Base-by-base conservation (phyloP, 768 basidiomycete genomes). In the Lenzites betulinus region DNA sequence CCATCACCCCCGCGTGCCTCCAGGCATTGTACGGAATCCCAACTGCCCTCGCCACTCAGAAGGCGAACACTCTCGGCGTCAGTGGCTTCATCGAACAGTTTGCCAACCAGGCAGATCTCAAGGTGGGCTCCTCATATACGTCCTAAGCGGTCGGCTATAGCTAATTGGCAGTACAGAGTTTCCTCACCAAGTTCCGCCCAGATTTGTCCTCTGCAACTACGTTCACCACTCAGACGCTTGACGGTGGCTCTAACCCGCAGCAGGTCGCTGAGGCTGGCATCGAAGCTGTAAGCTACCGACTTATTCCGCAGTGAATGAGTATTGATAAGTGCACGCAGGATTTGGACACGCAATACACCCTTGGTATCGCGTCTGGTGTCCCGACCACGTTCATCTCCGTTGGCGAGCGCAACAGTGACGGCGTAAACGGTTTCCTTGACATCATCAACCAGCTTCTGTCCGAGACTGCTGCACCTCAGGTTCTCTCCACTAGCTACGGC, bases 401-500 rank as follows among this genome's bases (percentile, higher is more conserved):
- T 38, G 62, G 56, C 12, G 52, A 63, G 25, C 46, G 42, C 56
- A 49, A 54, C 57, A 38, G 36, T 28, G 72, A 69, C 51, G 64
- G 39, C 15, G 54, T 66, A 38, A 56, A 64, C 28, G 68, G 68
- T 22, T 68, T 70, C 66, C 54, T 68, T 20, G 66, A 77, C 25
- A 89, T 88, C 85, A 72, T 90, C 36, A 77, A 86, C 44, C 83
- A 78, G 54, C 66, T 88, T 15, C 72, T 83, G 1, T 65, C 65
- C 16, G 77, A 82, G 33, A 46, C 71, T 8, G 68, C 74, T 49
- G 69, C 80, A 1, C 86, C 88, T 79, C 78, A 82, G 60, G 77
- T 82, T 11, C 85, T 91, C 20, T 60, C 88, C 0, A 90, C 87
- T 0, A 88, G 86, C 63, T 92, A 91, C 67, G 86, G 81, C 9